Conservation (phyloP, 441 rosid species). For the Manihot esculenta region DNA sequence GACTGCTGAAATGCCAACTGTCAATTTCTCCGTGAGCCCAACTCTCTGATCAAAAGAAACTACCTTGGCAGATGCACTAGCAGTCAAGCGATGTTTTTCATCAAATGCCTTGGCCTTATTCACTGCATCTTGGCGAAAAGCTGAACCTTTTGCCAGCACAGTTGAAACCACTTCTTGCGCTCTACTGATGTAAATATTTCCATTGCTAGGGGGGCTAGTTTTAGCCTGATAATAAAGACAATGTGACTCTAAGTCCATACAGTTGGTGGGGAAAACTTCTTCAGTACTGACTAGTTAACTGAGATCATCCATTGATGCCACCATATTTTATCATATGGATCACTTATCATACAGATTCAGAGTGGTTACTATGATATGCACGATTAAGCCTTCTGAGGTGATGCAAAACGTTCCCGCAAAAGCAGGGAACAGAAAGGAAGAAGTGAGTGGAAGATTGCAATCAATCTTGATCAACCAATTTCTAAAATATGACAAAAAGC, state of each 20-base stretch:
- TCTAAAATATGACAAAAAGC: not conserved
- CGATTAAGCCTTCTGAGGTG: not conserved
- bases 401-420: not conserved
- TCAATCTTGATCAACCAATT: not conserved
- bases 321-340: not conserved
- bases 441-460: not conserved
- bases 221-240: slow-evolving; percentile 43
- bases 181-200: slow-evolving; percentile 68
- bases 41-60: slow-evolving; percentile 76
- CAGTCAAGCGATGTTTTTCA: slow-evolving; percentile 80
- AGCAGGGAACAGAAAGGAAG: not conserved
- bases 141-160: slow-evolving; percentile 85
- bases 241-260: not conserved
- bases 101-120: slow-evolving; percentile 95
- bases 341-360: not conserved
- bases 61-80: slow-evolving; percentile 89
- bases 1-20: slow-evolving; percentile 81
- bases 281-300: slow-evolving; percentile 8
- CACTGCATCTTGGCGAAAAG: slow-evolving; percentile 86
- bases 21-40: slow-evolving; percentile 79
- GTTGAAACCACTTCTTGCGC: slow-evolving; percentile 86
- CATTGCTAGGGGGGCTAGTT: slow-evolving; percentile 44
- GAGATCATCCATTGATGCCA: not conserved
- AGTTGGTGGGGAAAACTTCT: not conserved
- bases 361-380: not conserved